Evolutionary conservation across 108 stramenopile genomes (phyloP), one percentile per base, ranked within the genome.

Genomic region (Skeletonema marinoi): DNA sequence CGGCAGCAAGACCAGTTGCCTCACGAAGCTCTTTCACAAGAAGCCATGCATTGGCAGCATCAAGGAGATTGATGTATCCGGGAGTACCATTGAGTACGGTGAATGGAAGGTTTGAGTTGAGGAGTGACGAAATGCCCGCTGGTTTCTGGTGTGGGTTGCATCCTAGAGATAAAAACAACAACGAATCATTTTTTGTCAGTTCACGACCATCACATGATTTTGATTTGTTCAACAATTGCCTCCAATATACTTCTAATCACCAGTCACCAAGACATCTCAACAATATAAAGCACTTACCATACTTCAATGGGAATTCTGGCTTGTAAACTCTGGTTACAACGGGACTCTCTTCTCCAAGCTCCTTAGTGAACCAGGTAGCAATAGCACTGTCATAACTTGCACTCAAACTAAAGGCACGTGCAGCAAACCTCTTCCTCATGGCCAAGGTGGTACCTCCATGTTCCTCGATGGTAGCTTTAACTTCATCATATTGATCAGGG

Each of bases 41-140:
- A 69, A 98, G 97, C 96, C 95, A 99, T 39, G 98, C 98, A 85
- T 99, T 99, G 59, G 91, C 89, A 54, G 98, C 99, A 77, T 98
- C 99, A 65, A 99, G 86, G 29, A 99, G 87, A 78, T 99, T 99
- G 80, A 98, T 98, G 89, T 99, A 99, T 46, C 99, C 99, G 25
- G 98, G 99, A 12, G 86, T 86, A 48, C 99, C 99, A 71, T 96
- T 94, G 44, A 94, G 73, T 30, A 98, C 92, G 48, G 75, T 61
- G 76, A 98, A 99, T 7, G 99, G 99, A 65, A 98, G 82, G 13
- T 78, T 61, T 59, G 66, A 50, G 50, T 93, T 95, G 35, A 91
- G 68, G n/a, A 91, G 86, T 31, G 91, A 90, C 38, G 77, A 86
- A 75, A 99, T 95, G 10, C 75, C 82, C 4, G 99, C 96, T 16